A percentile compares a stretch with the other conserved stretches of the same genome.
Conservation (phyloP, 2,329 filamentous ascomycete genomes). For the Albifimbria verrucaria region DNA sequence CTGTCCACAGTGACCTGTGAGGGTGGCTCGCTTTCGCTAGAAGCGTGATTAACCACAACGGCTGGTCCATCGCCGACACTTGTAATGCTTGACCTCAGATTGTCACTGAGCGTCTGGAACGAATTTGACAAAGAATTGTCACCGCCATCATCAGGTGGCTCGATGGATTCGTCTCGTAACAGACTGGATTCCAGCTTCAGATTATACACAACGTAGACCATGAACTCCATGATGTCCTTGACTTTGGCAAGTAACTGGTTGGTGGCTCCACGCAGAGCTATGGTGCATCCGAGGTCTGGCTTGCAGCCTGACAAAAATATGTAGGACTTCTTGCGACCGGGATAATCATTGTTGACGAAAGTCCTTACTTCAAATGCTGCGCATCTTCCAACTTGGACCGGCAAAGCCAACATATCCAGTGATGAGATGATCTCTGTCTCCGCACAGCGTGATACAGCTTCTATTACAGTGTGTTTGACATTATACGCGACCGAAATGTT, state of each 20-base stretch:
- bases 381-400: slow-evolving; percentile 73
- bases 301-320: slow-evolving; percentile 91
- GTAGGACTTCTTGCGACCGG: slow-evolving; percentile 84
- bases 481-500: slow-evolving; percentile 94
- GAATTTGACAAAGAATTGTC: slow-evolving; percentile 40
- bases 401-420: slow-evolving; percentile 80
- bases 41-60: slow-evolving; percentile 30
- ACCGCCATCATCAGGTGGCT: slow-evolving; percentile 63
- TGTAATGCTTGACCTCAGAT: slow-evolving; percentile 27
- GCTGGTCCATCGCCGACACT: slow-evolving; percentile 26
- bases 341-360: slow-evolving; percentile 74
- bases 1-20: slow-evolving; percentile 29
- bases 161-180: slow-evolving; percentile 87
- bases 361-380: slow-evolving; percentile 93
- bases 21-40: slow-evolving; percentile 33
- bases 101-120: slow-evolving; percentile 37
- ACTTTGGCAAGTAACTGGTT: slow-evolving; percentile 69
- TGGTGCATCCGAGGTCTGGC: slow-evolving; percentile 89
- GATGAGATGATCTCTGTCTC: slow-evolving; percentile 92
- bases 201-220: slow-evolving; percentile 99
- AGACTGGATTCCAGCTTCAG: slow-evolving; percentile 92
- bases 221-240: slow-evolving; percentile 95
- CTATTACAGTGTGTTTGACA: slow-evolving; percentile 92
- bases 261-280: slow-evolving; percentile 80
- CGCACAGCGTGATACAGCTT: slow-evolving; percentile 88